These are phyloP conservation scores for Rickenella mellea DNA, from an alignment of 768 basidiomycete genomes.

Conservation along the genomic window DNA sequence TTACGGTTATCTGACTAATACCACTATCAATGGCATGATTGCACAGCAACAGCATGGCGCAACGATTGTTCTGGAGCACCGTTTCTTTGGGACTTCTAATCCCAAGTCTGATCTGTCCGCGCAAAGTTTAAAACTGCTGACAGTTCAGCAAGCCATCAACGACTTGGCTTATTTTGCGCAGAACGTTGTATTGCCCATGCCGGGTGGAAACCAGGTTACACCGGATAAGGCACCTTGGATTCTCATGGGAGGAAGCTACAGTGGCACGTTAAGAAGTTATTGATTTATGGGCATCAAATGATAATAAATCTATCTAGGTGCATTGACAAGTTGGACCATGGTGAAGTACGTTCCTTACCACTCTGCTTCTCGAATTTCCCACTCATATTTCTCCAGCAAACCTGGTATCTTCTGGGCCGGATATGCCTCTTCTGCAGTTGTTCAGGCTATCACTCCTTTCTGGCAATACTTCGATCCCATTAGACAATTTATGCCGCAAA, in stretches of 20 bases:
- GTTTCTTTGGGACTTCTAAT: slow-evolving; percentile 72
- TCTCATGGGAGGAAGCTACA: slow-evolving; percentile 11
- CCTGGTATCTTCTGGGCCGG: slow-evolving; percentile 52
- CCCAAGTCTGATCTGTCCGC: slow-evolving; percentile 52
- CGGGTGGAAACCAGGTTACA: slow-evolving; percentile 50
- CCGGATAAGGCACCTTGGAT: slow-evolving; percentile 40
- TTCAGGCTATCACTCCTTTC: slow-evolving; percentile 49
- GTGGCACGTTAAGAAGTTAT: background rate
- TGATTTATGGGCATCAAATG: background rate
- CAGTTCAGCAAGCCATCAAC: slow-evolving; percentile 66
- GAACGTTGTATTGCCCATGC: slow-evolving; percentile 58
- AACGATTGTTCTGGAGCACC: slow-evolving; percentile 55
- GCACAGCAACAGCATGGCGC: slow-evolving; percentile 56
- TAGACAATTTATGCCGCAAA: slow-evolving; percentile 54
- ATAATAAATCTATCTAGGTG: slow-evolving; percentile 1
- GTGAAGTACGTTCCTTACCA: slow-evolving; percentile 37
- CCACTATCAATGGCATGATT: slow-evolving; percentile 52
- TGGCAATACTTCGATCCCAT: slow-evolving; percentile 72
- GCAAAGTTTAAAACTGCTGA: slow-evolving; percentile 48
- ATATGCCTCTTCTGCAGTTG: slow-evolving; percentile 60
- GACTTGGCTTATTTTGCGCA: slow-evolving; percentile 64
- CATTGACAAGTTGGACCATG: slow-evolving; percentile 29
- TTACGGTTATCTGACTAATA: slow-evolving; percentile 51
- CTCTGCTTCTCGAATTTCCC: background rate
- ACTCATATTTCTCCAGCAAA: slow-evolving; percentile 28